A percentile compares a stretch with the other conserved stretches of the same genome.
These are phyloP conservation scores for Monascus purpureus DNA, from an alignment of 495 filamentous ascomycete genomes.

Conservation along the genomic window DNA sequence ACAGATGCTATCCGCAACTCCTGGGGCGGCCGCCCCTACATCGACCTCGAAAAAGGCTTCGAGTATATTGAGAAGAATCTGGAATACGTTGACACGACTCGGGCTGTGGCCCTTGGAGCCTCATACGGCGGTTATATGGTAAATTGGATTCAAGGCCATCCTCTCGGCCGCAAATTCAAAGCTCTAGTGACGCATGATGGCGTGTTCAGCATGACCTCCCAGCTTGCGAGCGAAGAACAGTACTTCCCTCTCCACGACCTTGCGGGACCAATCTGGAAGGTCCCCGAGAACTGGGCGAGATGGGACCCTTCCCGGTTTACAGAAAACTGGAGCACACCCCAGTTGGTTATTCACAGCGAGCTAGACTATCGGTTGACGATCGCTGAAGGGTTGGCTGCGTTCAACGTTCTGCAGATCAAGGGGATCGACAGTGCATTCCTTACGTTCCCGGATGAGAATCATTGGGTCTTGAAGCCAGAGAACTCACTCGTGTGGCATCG, in stretches of 20 bases:
- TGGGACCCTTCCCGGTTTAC: constrained; percentile 69
- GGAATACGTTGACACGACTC: constrained; percentile 57
- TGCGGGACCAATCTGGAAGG: constrained; percentile 57
- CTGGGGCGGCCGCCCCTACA: constrained; percentile 73
- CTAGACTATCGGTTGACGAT: constrained; percentile 83
- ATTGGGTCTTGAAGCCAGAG: constrained; percentile 88
- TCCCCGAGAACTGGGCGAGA: constrained; percentile 57
- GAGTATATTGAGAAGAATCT: constrained; percentile 62
- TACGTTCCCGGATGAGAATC: constrained; percentile 72
- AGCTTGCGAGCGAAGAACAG: constrained; percentile 70
- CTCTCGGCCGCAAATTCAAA: constrained; percentile 59
- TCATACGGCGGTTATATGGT: constrained; percentile 86
- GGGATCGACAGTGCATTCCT: constrained; percentile 41
- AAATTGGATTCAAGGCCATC: constrained; percentile 45
- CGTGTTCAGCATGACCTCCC: constrained; percentile 63
- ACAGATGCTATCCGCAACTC: constrained; percentile 59
- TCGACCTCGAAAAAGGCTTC: constrained; percentile 67
- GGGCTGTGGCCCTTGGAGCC: constrained; percentile 72
- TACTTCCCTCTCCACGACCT: constrained; percentile 85
- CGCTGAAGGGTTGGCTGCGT: constrained; percentile 68
- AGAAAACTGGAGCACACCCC: constrained; percentile 70
- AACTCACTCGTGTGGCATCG: constrained; percentile 84
- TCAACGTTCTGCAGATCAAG: constrained; percentile 69
- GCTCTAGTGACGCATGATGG: constrained; percentile 88
- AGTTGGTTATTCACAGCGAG: constrained; percentile 82